These are phyloP conservation scores for Lentinula novae-zelandiae DNA, from an alignment of 1,284 basidiomycete species.

Conservation along the genomic window DNA sequence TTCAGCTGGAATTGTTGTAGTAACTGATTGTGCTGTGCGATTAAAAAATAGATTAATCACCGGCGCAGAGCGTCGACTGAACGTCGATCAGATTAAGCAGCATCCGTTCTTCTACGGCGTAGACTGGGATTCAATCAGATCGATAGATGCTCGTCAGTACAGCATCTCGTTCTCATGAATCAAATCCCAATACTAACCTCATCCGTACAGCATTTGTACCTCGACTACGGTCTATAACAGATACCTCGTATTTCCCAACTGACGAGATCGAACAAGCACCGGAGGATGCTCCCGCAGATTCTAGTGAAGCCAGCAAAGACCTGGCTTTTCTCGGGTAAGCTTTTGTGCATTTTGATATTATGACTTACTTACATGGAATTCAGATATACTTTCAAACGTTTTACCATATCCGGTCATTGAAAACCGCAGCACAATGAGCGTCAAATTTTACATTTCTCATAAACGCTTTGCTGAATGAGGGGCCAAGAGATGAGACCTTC, in stretches of 20 bases:
- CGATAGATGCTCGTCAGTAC: constrained; percentile 73
- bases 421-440: constrained; percentile 15
- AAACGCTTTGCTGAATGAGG: no score
- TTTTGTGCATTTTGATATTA: neutral
- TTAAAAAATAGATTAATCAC: constrained; percentile 67
- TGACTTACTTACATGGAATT: no score
- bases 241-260: constrained; percentile 96
- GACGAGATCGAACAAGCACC: constrained; percentile 91
- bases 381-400: constrained; percentile 75
- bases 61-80: constrained; percentile 79
- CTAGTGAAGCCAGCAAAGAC: constrained; percentile 71
- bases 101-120: constrained; percentile 98
- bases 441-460: neutral
- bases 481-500: neutral
- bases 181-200: neutral
- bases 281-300: constrained; percentile 59
- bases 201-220: constrained; percentile 74
- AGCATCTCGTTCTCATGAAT: neutral
- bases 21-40: neutral
- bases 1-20: neutral
- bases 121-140: constrained; percentile 86
- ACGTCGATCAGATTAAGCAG: constrained; percentile 85
- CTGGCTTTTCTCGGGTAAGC: constrained; percentile 88
- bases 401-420: constrained; percentile 46
- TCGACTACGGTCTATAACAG: constrained; percentile 86